Percentiles rank a stretch among this genome's conserved stretches.
phyloP scores from a whole-genome alignment of 169 alveolate species.

The Cryptosporidium ubiquitum region DNA sequence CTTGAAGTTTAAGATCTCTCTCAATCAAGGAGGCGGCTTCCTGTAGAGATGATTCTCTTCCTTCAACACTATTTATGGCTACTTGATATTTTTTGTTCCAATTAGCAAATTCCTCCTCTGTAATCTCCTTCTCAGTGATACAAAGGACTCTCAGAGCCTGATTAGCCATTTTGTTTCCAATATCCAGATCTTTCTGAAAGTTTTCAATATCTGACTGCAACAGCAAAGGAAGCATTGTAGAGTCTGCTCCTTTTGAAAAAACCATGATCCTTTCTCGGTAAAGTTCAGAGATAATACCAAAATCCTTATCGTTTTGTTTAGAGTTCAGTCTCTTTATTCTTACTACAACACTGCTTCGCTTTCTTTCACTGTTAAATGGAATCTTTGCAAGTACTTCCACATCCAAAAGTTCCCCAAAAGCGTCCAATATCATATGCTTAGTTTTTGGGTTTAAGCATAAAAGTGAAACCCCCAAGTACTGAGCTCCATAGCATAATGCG shows the following conservation, averaged over 20 bases:
- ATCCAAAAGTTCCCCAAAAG: conserved; percentile 79
- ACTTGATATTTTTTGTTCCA: conserved; percentile 82
- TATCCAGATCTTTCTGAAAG: conserved; percentile 78
- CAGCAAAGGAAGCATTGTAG: conserved; percentile 86
- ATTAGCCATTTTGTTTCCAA: conserved; percentile 81
- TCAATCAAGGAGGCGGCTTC: conserved; percentile 89
- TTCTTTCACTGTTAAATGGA: conserved; percentile 84
- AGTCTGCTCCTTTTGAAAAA: conserved; percentile 94
- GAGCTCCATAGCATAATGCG: conserved; percentile 85
- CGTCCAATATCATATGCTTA: conserved; percentile 76
- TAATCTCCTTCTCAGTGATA: conserved; percentile 90
- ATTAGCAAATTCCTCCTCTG: conserved; percentile 78
- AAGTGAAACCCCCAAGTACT: conserved; percentile 80
- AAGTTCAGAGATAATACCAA: conserved; percentile 23
- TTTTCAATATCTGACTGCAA: conserved; percentile 75
- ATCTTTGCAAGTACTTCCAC: conserved; percentile 83
- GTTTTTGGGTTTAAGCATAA: conserved; percentile 32
- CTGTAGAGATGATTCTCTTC: conserved; percentile 83
- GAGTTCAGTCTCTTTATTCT: conserved; percentile 78
- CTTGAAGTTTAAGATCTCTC: conserved; percentile 90
- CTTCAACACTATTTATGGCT: conserved; percentile 78
- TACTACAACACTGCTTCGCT: conserved; percentile 82
- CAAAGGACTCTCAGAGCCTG: conserved; percentile 91
- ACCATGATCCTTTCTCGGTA: conserved; percentile 76
- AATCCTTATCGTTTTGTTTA: background rate